These are phyloP conservation scores for Heracleum sosnowskyi DNA, from an alignment of 129 eudicot species.

Conservation along the genomic window DNA sequence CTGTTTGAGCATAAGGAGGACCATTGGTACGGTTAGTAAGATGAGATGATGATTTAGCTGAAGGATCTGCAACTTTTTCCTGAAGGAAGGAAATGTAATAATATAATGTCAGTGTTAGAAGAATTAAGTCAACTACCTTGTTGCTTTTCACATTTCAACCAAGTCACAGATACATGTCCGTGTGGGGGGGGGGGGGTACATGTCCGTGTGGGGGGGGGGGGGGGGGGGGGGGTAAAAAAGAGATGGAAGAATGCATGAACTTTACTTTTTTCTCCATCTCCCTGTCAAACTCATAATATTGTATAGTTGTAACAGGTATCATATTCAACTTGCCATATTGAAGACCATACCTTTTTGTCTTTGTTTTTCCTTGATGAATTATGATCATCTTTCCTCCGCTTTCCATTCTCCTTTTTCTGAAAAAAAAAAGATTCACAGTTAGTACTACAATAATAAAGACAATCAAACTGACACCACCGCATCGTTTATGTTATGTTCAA, in stretches of 20 bases:
- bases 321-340: not conserved
- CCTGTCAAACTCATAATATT: not conserved
- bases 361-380: slow-evolving; percentile 67
- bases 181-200: no score
- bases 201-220: no score
- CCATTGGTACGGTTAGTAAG: slow-evolving; percentile 67
- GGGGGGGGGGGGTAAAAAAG: no score
- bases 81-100: slow-evolving; percentile 11
- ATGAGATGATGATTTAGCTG: slow-evolving; percentile 68
- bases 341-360: slow-evolving; percentile 69
- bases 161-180: no score
- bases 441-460: not conserved
- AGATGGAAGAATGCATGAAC: not conserved
- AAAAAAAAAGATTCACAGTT: slow-evolving; percentile 20
- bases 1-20: slow-evolving; percentile 73
- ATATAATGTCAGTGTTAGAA: not conserved
- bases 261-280: no score
- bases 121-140: not conserved
- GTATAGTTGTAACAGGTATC: not conserved
- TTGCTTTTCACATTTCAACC: not conserved
- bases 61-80: slow-evolving; percentile 84
- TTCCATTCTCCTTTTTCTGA: slow-evolving; percentile 91
- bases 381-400: slow-evolving; percentile 91
- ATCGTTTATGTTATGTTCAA: not conserved
- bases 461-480: not conserved